Conservation (phyloP, 495 filamentous ascomycete genomes). For the Talaromyces ruber region DNA sequence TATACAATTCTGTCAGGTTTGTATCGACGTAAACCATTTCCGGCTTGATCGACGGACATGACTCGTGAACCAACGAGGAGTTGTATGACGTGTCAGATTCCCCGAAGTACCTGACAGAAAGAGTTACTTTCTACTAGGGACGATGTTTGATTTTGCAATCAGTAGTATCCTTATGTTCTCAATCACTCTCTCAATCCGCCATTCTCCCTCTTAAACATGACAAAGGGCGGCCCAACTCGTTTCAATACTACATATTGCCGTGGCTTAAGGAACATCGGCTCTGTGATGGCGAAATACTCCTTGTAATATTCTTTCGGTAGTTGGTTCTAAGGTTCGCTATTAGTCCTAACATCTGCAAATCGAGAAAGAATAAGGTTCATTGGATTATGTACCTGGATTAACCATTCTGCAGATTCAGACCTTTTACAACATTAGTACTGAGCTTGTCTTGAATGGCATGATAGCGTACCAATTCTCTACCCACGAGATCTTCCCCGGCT, state of each 20-base stretch:
- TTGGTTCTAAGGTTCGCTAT: slow-evolving; percentile 26
- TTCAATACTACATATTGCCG: slow-evolving; percentile 29
- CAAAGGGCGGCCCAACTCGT: slow-evolving; percentile 22
- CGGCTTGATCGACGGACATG: background rate
- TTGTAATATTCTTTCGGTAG: slow-evolving; percentile 42
- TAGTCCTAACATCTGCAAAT: slow-evolving; percentile 3
- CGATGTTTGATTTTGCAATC: too few species aligned
- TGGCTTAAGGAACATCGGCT: slow-evolving; percentile 40
- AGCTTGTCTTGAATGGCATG: background rate
- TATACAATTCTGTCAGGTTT: background rate
- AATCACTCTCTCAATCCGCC: background rate
- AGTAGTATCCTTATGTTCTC: too few species aligned
- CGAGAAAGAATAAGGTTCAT: background rate
- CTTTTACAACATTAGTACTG: slow-evolving; percentile 13
- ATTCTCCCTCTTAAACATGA: slow-evolving; percentile 18
- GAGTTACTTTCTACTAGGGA: too few species aligned
- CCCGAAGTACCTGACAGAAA: too few species aligned
- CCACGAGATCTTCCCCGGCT: slow-evolving; percentile 35
- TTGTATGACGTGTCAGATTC: too few species aligned
- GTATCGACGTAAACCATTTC: background rate
- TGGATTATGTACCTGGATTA: slow-evolving; percentile 26
- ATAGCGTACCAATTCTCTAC: slow-evolving; percentile 37
- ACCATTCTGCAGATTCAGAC: slow-evolving; percentile 28
- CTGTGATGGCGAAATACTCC: slow-evolving; percentile 35
- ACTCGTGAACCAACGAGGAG: too few species aligned